Percentiles rank a stretch among this genome's conserved stretches.
Evolutionary conservation across 768 basidiomycete species (phyloP).

Genomic region (Cytidiella melzeri): DNA sequence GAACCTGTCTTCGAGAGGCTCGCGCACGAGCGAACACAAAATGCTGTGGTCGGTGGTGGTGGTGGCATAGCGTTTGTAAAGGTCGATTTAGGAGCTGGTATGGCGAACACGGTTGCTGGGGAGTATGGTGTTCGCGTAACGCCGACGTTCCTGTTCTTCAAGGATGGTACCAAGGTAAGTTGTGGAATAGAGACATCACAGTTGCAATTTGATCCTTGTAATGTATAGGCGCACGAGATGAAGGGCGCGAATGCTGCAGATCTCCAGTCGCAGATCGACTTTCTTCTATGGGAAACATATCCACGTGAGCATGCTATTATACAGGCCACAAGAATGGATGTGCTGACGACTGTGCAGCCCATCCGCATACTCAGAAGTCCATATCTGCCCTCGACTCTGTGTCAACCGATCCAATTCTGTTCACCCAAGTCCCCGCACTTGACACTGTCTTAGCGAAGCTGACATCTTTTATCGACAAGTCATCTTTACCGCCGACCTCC

Average conservation of each 20-base stretch:
- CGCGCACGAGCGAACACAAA: conserved; percentile 50
- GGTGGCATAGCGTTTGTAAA: conserved; percentile 71
- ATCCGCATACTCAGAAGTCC: conserved; percentile 59
- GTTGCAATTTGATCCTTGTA: background rate
- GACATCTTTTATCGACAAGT: conserved; percentile 49
- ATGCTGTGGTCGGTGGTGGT: conserved; percentile 18
- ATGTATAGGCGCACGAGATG: conserved; percentile 53
- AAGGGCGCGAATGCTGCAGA: conserved; percentile 69
- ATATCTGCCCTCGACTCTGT: conserved; percentile 56
- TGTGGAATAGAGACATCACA: background rate
- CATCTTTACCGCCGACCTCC: conserved; percentile 23
- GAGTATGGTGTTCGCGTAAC: conserved; percentile 69
- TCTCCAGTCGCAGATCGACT: conserved; percentile 64
- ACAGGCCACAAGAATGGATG: too few species aligned
- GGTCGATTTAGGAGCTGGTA: conserved; percentile 71
- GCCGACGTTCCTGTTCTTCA: conserved; percentile 88
- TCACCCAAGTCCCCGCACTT: conserved; percentile 61
- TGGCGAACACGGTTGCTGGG: conserved; percentile 52
- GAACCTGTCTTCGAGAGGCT: conserved; percentile 79
- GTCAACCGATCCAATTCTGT: conserved; percentile 72
- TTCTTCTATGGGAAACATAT: conserved; percentile 69
- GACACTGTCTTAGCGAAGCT: conserved; percentile 62
- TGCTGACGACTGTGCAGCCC: conserved; percentile 42
- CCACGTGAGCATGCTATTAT: conserved; percentile 84
- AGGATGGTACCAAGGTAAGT: conserved; percentile 63